A percentile compares a stretch with the other conserved stretches of the same genome.
phyloP scores from a whole-genome alignment of 352 stramenopile genomes.

The Phytophthora hybrid region DNA sequence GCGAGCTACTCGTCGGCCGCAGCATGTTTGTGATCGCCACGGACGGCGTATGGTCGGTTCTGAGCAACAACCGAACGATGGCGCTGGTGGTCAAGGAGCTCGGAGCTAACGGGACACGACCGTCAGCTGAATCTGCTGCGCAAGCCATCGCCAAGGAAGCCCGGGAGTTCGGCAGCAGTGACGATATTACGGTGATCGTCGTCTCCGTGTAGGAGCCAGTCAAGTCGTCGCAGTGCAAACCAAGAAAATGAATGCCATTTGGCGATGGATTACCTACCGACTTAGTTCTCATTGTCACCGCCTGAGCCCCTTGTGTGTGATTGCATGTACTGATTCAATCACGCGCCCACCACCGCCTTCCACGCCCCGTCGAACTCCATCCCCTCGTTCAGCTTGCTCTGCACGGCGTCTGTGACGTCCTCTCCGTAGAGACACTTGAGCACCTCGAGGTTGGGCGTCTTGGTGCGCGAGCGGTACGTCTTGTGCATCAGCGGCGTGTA shows the following conservation, averaged over 20 bases:
- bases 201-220: conserved; percentile 44
- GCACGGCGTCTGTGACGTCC: conserved; percentile 42
- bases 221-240: neutral
- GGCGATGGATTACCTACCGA: neutral
- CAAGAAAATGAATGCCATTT: neutral
- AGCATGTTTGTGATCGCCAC: conserved; percentile 73
- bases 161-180: conserved; percentile 58
- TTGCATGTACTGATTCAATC: neutral
- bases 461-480: conserved; percentile 50
- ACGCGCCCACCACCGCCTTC: conserved; percentile 45
- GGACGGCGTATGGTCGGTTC: conserved; percentile 78
- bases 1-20: conserved; percentile 49
- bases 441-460: conserved; percentile 55
- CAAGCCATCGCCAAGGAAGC: conserved; percentile 65
- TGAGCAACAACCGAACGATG: conserved; percentile 72
- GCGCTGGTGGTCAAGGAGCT: conserved; percentile 52
- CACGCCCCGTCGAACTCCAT: conserved; percentile 56
- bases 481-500: conserved; percentile 68
- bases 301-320: too few relatives aligned
- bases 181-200: conserved; percentile 75
- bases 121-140: conserved; percentile 50
- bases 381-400: conserved; percentile 52
- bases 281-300: neutral
- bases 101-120: conserved; percentile 20
- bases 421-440: conserved; percentile 69